These are phyloP conservation scores for Tricladium varicosporioides DNA, from an alignment of 2,329 filamentous ascomycete species.

Conservation along the genomic window DNA sequence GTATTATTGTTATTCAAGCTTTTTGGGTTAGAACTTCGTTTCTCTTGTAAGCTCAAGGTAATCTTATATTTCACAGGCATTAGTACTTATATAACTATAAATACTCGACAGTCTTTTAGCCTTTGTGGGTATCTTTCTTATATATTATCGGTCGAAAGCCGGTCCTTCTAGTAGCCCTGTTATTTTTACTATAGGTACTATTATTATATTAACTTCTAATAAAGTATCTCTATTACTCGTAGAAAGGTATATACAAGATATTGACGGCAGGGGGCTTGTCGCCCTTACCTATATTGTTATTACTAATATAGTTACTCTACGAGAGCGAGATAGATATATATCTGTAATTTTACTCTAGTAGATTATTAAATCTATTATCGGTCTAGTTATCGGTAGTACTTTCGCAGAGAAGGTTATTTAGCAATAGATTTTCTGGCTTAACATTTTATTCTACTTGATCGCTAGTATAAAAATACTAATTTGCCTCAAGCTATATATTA, in stretches of 20 bases:
- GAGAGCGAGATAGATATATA: constrained; percentile 40
- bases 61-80: constrained; percentile 6
- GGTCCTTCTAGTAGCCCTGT: constrained; percentile 22
- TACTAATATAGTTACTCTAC: constrained; percentile 44
- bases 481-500: constrained; percentile 21
- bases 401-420: constrained; percentile 38
- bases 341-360: constrained; percentile 25
- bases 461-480: constrained; percentile 24
- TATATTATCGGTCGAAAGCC: constrained; percentile 25
- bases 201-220: constrained; percentile 35
- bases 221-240: constrained; percentile 27
- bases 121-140: constrained; percentile 34
- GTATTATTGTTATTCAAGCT: constrained; percentile 54
- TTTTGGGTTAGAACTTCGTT: constrained; percentile 69
- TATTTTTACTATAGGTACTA: constrained; percentile 26
- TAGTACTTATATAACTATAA: constrained; percentile 10
- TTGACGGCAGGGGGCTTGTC: constrained; percentile 49
- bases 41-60: constrained; percentile 44
- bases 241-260: constrained; percentile 43
- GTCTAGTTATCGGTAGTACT: constrained; percentile 39
- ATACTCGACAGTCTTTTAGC: constrained; percentile 59
- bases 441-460: constrained; percentile 27
- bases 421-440: constrained; percentile 29
- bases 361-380: constrained; percentile 33
- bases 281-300: constrained; percentile 44